Percentiles rank a stretch among this genome's conserved stretches.
These are phyloP conservation scores for Plectranthus barbatus DNA, from an alignment of 257 asterid species.

Conservation along the genomic window DNA sequence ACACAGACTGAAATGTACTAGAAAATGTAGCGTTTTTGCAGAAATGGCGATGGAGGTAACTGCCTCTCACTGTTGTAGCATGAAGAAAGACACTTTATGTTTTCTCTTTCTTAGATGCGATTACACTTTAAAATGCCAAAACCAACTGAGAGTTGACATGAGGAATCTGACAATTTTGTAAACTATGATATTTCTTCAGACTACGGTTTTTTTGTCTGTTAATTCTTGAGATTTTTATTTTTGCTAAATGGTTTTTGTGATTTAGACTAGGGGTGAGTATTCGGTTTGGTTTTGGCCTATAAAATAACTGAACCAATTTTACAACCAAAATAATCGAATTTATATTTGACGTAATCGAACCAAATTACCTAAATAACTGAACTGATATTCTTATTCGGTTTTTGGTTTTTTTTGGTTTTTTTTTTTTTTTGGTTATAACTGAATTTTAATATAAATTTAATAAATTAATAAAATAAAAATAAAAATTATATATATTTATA, in stretches of 20 bases:
- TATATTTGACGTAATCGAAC: too few species aligned
- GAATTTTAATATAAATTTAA: too few species aligned
- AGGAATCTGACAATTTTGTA: constrained; percentile 43
- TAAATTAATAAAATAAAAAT: too few species aligned
- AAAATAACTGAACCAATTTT: too few species aligned
- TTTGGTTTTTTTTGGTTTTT: too few species aligned
- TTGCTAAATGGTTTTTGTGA: not conserved
- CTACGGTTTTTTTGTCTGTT: constrained; percentile 1
- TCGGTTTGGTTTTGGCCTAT: too few species aligned
- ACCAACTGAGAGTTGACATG: constrained; percentile 21
- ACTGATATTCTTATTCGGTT: too few species aligned
- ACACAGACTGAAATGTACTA: not conserved
- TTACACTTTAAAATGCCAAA: constrained; percentile 5
- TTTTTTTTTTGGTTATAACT: too few species aligned
- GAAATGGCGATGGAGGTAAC: constrained; percentile 17
- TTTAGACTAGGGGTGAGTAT: too few species aligned
- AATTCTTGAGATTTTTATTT: not conserved
- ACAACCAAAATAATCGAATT: too few species aligned
- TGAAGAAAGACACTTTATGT: constrained; percentile 23
- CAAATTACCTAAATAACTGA: too few species aligned
- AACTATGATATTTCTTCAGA: constrained; percentile 12
- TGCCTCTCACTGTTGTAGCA: constrained; percentile 49
- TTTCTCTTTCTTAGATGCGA: constrained; percentile 15
- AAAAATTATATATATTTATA: too few species aligned
- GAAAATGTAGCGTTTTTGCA: constrained; percentile 7